Conservation (phyloP, 2,329 filamentous ascomycete species). For the Pseudofabraea citricarpa region DNA sequence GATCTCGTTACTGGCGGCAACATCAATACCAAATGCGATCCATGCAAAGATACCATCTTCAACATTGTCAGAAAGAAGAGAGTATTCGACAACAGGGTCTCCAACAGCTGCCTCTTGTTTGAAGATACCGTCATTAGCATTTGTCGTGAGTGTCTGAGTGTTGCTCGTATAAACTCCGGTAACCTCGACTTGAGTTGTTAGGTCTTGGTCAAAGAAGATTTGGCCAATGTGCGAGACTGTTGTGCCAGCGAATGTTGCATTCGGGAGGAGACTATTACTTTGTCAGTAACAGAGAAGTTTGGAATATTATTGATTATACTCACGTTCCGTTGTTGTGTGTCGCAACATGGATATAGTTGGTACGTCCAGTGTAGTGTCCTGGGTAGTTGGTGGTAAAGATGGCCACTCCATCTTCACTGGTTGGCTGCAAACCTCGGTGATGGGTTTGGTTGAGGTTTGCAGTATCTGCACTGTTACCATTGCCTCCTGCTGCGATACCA, state of each 20-base stretch:
- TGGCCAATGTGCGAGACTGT: constrained; percentile 57
- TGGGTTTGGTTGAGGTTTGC: constrained; percentile 35
- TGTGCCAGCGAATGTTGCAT: constrained; percentile 44
- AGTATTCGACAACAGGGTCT: constrained; percentile 53
- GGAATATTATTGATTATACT: background rate
- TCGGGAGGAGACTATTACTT: constrained; percentile 17
- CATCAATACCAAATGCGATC: constrained; percentile 47
- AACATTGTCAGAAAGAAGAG: constrained; percentile 48
- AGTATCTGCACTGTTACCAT: constrained; percentile 35
- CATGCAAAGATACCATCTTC: constrained; percentile 50
- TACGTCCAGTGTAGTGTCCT: constrained; percentile 39
- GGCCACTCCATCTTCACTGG: constrained; percentile 35
- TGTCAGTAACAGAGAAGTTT: background rate
- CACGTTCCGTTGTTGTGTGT: constrained; percentile 35
- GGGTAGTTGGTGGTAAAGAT: constrained; percentile 38
- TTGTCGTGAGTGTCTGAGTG: constrained; percentile 40
- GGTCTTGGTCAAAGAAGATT: constrained; percentile 57
- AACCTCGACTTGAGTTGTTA: constrained; percentile 46
- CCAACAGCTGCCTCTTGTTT: constrained; percentile 39
- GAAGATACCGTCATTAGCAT: constrained; percentile 44
- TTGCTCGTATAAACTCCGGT: constrained; percentile 42
- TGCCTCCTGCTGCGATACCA: constrained; percentile 37
- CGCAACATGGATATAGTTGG: constrained; percentile 45
- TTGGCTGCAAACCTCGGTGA: constrained; percentile 36
- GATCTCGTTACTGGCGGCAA: constrained; percentile 12